phyloP scores from a whole-genome alignment of 176 grass and related monocot species.

The Luzula sylvatica region DNA sequence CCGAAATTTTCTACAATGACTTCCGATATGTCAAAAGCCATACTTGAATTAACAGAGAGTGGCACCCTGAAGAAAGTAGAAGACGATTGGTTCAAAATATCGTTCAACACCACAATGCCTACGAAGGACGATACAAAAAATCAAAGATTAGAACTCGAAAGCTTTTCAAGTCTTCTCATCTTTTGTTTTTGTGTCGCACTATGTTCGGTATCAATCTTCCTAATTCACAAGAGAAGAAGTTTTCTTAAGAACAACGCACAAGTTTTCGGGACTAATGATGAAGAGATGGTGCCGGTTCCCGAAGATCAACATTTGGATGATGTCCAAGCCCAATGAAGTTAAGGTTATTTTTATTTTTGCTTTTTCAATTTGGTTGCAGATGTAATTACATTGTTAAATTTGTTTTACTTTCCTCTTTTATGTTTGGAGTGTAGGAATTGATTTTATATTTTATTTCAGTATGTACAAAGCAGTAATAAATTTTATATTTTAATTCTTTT shows the following conservation, averaged over 20 bases:
- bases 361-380: too few species aligned
- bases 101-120: not conserved
- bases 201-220: not conserved
- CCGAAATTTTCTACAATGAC: conserved; percentile 6
- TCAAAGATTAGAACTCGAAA: not conserved
- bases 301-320: too few species aligned
- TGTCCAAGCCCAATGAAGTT: too few species aligned
- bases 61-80: conserved; percentile 21
- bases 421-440: too few species aligned
- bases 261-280: too few species aligned
- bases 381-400: too few species aligned
- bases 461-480: too few species aligned
- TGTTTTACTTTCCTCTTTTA: too few species aligned
- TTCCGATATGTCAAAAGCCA: conserved; percentile 19
- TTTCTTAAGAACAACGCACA: not conserved
- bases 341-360: too few species aligned
- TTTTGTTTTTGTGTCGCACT: not conserved
- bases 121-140: not conserved
- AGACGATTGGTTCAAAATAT: conserved; percentile 13
- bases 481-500: too few species aligned
- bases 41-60: conserved; percentile 18
- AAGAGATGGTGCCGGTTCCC: too few species aligned
- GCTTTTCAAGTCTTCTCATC: not conserved
- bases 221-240: not conserved
- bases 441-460: too few species aligned